Base-by-base conservation (phyloP, 495 filamentous ascomycete genomes). In the Physcia stellaris region DNA sequence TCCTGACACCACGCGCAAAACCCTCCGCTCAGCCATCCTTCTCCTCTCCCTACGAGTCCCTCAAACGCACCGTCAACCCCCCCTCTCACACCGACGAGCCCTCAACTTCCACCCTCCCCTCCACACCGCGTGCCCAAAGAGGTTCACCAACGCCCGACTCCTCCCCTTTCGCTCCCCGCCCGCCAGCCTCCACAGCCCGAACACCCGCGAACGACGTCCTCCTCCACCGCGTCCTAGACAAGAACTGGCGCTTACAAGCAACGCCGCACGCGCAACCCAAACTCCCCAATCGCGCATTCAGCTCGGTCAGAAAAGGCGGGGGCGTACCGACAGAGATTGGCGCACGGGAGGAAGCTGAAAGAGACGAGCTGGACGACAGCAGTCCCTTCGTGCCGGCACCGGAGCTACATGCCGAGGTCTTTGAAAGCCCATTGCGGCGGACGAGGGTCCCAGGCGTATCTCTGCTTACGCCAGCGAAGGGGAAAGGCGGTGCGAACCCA, bases 221-320 rank as follows among this genome's bases (percentile, higher is more conserved):
- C 5, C 64, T 98, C 9, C 90, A 98, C 54, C 80, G 80, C 41
- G 66, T 96, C 24, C 73, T 85, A 6, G 84, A 95, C 61, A 94
- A 90, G 54, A 95, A 80, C 30, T 98, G 92, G 58, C 82, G 92
- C 21, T 61, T 98, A 1, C 81, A 86, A 61, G 86, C 90, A 10
- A 98, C 90, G 6, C 92, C 90, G 0, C 76, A 83, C 35, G 81
- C 64, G 40, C 68, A 58, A 48, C 34, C 50, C 38, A 27, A 50
- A 40, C 27, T 50, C 6, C 50, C 47, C 4, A 36, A 45, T 15
- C 47, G 21, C 43, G n/a, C n/a, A n/a, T n/a, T n/a, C n/a, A n/a
- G n/a, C n/a, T n/a, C n/a, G n/a, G n/a, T n/a, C n/a, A n/a, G n/a
- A n/a, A n/a, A n/a, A n/a, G 46, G 24, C 40, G 50, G 20, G 45